phyloP scores from a whole-genome alignment of 805 yeast species.

The Ogataea siamensis region DNA sequence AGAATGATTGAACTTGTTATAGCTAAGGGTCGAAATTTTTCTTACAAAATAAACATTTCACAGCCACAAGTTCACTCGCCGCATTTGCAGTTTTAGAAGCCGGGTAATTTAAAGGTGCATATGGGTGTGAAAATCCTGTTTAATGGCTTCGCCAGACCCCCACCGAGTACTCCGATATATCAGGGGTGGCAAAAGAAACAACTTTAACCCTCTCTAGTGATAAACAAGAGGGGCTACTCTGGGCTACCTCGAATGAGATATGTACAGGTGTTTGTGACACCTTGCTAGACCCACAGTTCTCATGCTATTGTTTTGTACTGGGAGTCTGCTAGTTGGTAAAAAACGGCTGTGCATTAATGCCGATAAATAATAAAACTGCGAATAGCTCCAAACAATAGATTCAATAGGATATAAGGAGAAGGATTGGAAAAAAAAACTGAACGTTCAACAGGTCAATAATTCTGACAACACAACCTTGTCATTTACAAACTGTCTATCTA shows the following conservation, averaged over 20 bases:
- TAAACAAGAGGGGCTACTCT: conserved; percentile 6
- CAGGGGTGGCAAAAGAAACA: conserved; percentile 6
- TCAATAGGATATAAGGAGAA: conserved; percentile 7
- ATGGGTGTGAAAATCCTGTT: no score
- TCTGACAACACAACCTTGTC: not conserved
- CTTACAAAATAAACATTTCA: conserved; percentile 11
- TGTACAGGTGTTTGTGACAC: no score
- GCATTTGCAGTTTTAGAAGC: not conserved
- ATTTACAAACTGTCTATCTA: no score
- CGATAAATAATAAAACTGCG: conserved; percentile 12
- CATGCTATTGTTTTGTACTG: not conserved
- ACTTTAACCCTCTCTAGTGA: not conserved
- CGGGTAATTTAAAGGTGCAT: conserved; percentile 8
- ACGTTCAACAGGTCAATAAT: not conserved
- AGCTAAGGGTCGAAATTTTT: conserved; percentile 5
- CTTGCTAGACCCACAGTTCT: not conserved
- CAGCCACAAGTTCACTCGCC: conserved; percentile 11
- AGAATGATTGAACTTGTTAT: no score
- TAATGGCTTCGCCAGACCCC: no score
- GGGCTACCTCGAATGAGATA: no score
- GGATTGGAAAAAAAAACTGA: conserved; percentile 4
- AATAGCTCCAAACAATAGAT: conserved; percentile 8
- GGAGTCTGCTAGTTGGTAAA: not conserved
- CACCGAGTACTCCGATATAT: conserved; percentile 14
- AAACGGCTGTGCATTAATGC: conserved; percentile 14